These are phyloP conservation scores for Plasmopara muralis DNA, from an alignment of 352 stramenopile genomes.

Conservation along the genomic window DNA sequence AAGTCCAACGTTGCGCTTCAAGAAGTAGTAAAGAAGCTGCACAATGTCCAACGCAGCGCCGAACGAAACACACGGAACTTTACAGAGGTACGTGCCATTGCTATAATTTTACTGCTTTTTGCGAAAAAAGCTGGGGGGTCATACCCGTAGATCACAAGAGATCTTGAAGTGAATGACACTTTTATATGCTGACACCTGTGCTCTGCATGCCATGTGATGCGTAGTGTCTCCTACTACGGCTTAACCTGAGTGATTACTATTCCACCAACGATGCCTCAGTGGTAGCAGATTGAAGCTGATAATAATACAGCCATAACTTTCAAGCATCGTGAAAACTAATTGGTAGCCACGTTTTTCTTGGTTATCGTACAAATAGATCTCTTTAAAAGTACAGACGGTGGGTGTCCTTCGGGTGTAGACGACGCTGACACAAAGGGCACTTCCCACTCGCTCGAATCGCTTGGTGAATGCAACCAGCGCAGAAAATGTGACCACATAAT, in stretches of 20 bases:
- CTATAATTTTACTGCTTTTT: neutral
- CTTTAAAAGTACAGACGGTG: constrained; percentile 75
- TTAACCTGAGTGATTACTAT: constrained; percentile 57
- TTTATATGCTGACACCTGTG: constrained; percentile 23
- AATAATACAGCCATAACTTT: neutral
- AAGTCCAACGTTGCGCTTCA: constrained; percentile 22
- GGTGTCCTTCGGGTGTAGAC: constrained; percentile 55
- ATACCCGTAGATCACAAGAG: neutral
- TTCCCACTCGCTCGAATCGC: constrained; percentile 64
- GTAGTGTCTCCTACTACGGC: constrained; percentile 47
- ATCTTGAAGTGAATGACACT: constrained; percentile 16
- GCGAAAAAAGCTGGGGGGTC: neutral
- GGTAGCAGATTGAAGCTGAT: constrained; percentile 4
- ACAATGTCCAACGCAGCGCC: constrained; percentile 16
- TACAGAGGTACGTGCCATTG: constrained; percentile 30
- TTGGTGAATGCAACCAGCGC: constrained; percentile 57
- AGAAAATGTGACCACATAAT: constrained; percentile 76
- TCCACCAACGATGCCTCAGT: constrained; percentile 4
- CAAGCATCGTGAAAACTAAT: neutral
- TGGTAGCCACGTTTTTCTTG: constrained; percentile 4
- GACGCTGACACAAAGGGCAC: constrained; percentile 68
- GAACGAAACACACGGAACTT: constrained; percentile 32
- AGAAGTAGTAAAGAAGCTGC: constrained; percentile 21
- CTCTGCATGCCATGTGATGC: constrained; percentile 9
- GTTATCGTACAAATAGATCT: neutral